A percentile compares a stretch with the other conserved stretches of the same genome.
Evolutionary conservation across 1,284 basidiomycete species (phyloP).

Genomic region (Ceratobasidium sp.): DNA sequence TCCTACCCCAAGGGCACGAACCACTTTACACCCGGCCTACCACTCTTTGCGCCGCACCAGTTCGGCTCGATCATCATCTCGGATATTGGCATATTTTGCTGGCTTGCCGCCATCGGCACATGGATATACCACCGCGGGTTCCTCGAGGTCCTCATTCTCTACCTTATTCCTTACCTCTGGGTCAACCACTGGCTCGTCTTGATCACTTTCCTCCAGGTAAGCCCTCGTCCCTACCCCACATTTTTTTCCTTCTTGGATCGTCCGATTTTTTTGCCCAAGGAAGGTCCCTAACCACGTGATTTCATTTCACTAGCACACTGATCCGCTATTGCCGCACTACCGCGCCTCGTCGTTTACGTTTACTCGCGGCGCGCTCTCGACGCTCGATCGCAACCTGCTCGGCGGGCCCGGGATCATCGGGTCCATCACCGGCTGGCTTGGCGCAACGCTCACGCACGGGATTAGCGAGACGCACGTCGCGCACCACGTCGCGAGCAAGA

Average conservation of each 20-base stretch:
- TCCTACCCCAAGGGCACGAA: constrained; percentile 84
- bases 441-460: constrained; percentile 78
- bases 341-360: constrained; percentile 91
- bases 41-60: constrained; percentile 89
- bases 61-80: constrained; percentile 80
- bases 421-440: constrained; percentile 74
- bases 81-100: constrained; percentile 81
- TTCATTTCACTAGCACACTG: constrained; percentile 69
- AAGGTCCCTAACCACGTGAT: background rate
- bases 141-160: constrained; percentile 77
- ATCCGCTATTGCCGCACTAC: constrained; percentile 94
- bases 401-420: constrained; percentile 70
- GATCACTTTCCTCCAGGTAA: constrained; percentile 87
- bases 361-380: constrained; percentile 91
- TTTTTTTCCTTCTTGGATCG: background rate
- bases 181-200: constrained; percentile 88
- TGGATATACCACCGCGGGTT: constrained; percentile 75
- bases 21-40: constrained; percentile 82
- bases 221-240: background rate
- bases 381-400: constrained; percentile 87
- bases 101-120: constrained; percentile 66
- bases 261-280: background rate
- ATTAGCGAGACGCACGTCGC: constrained; percentile 93
- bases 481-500: constrained; percentile 91
- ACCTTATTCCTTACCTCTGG: constrained; percentile 91